These are phyloP conservation scores for Cutaneotrichosporon curvatum DNA, from an alignment of 1,284 basidiomycete species.

Conservation along the genomic window DNA sequence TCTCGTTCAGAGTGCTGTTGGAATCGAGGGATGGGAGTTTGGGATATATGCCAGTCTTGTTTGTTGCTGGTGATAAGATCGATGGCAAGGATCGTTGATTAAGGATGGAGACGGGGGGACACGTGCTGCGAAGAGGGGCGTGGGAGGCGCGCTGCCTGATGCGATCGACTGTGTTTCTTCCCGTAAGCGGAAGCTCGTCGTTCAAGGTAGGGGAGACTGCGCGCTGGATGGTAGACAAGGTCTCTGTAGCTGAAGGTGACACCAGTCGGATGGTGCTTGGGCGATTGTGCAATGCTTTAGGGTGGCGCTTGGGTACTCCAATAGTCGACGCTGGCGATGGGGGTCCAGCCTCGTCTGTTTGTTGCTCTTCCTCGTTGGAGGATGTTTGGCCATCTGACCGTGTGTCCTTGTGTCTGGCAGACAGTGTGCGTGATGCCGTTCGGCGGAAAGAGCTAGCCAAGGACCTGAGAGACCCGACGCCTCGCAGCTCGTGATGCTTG, in stretches of 20 bases:
- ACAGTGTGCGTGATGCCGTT: conserved; percentile 13
- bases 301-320: conserved; percentile 34
- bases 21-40: neutral
- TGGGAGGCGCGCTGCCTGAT: conserved; percentile 34
- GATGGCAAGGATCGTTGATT: conserved; percentile 35
- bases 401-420: conserved; percentile 1
- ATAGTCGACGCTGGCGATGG: conserved; percentile 41
- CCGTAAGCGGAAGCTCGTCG: conserved; percentile 33
- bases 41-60: neutral
- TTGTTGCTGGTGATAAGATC: conserved; percentile 11
- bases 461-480: conserved; percentile 12
- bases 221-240: neutral
- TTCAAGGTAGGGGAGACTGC: conserved; percentile 1
- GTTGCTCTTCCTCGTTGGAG: neutral
- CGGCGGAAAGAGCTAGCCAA: conserved; percentile 14
- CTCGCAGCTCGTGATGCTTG: conserved; percentile 1
- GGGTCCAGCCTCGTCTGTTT: conserved; percentile 7
- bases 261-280: conserved; percentile 37
- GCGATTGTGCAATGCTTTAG: conserved; percentile 22
- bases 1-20: neutral
- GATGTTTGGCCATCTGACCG: neutral
- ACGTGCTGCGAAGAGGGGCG: conserved; percentile 18
- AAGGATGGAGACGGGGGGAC: neutral
- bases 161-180: conserved; percentile 15
- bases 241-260: conserved; percentile 22